Base-by-base conservation (phyloP, 345 rosid species). In the Gossypium arboreum region DNA sequence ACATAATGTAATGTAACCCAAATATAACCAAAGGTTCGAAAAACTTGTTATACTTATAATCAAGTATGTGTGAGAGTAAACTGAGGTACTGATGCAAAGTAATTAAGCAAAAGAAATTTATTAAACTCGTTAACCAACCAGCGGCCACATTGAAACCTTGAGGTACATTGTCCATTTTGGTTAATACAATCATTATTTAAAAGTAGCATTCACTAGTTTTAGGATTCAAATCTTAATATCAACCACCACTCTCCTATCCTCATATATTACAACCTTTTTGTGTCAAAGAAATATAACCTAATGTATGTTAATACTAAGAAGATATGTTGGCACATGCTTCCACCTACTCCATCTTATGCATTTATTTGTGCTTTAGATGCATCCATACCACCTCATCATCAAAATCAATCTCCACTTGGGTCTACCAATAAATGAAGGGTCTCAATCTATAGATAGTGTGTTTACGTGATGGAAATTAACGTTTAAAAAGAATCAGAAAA, bases 311-410 rank as follows among this genome's bases (percentile, higher is more conserved):
- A 47, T 45, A 47, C 2, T 11, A 2, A 15, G 0, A 47, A 47
- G 51, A 9, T 47, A 47, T 47, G 51, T 12, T 7, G 15, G 54
- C 13, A 66, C 41, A 25, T 18, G 17, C 13, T 62, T 24, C 62
- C 58, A 73, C 76, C 76, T n/a, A 62, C 70, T 62, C 29, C 69
- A 13, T 15, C 55, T 5, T 7, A 8, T 18, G 29, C 66, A 59
- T 43, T 73, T 59, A 22, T 29, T 73, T 73, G 6, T 15, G 39
- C 29, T 58, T 58, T 58, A 29, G 63, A 24, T 58, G 34, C 34
- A 22, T 58, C 25, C 18, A 20, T 9, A n/a, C 12, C 25, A 18
- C 9, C 25, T 56, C 60, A 18, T 56, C 60, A 24, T n/a, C n/a
- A 47, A 20, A 18, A 16, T 0, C 6, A 13, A 43, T 12, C 15